Base-by-base conservation (phyloP, 345 rosid genomes). In the Corchorus capsularis region DNA sequence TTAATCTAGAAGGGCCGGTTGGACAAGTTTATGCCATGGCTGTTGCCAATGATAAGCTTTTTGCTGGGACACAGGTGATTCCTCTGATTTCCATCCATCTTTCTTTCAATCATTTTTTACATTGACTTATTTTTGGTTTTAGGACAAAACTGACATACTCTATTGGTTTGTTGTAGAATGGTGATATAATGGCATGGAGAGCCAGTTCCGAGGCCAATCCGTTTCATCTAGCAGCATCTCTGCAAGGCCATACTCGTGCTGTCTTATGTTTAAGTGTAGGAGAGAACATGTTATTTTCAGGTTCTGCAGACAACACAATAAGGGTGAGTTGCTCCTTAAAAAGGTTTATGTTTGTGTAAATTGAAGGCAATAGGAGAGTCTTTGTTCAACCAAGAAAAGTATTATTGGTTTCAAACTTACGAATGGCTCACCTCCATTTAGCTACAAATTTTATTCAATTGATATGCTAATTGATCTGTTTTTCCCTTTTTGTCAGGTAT, bases 251-350 rank as follows among this genome's bases (percentile, higher is more conserved):
- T 35, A 39, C 35, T 6, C 13, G 19, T 43, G 12, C 52, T 7
- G 78, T 80, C 1, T 35, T 67, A 4, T 53, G 69, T 14, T 22
- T 80, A 66, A 45, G 17, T 6, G 46, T 65, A 3, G 80, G 71
- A 22, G 63, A 19, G 0, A 34, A 45, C 4, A 37, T 32, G 17
- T 53, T 80, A 55, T 80, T 34, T 19, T 78, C 81, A 1, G 77
- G 81, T 1, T 78, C 81, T 50, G 67, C 14, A 68, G 81, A 78
- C 17, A 20, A 57, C 5, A 66, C 75, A 4, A 32, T 80, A 5
- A 71, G 64, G 59, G 60, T 55, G 3, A 55, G 60, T 19, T 55
- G 2, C 8, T 16, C 32, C 8, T 6, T 39, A 0, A 4, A 39
- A 39, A 39, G 43, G 13, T 27, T 55, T 8, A 6, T n/a, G 4